Evolutionary conservation across 768 basidiomycete species (phyloP), one percentile per base, ranked within the genome.

Genomic region (Auricularia sp.): DNA sequence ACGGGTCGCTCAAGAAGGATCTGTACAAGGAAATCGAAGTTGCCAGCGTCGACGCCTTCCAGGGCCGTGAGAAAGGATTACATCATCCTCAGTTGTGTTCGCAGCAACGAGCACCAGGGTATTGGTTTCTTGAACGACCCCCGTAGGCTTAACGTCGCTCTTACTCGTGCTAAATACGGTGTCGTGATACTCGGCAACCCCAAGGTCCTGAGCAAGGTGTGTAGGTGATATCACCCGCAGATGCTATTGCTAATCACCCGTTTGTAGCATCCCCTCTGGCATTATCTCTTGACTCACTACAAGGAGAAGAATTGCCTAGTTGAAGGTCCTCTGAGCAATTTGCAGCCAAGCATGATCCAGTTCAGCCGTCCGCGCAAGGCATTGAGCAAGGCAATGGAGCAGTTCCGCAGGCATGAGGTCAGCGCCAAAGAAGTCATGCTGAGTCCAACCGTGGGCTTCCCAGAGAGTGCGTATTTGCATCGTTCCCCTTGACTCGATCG

Each of bases 181-280:
- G 89, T 96, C 8, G 97, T 99, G 61, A 98, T 99, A 70, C 81
- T 99, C n/a, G 97, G 97, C n/a, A 99, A 99, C 74, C 97, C 97
- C 3, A 98, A 98, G 75, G 96, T 99, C 64, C 79, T 99, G 61
- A 97, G 93, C 87, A 99, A 98, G 88, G 96, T 93, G 68, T 47
- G 81, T 70, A 64, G 36, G 53, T 62, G 62, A 29, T 21, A 60
- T 43, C 6, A 60, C 29, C 64, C 63, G 61, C 54, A 5, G 14
- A 63, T 12, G 51, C 59, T 35, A 11, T n/a, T 61, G 36, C 64
- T 33, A 51, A 51, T 63, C 64, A 12, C 36, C 61, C 12, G 39
- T 62, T 42, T 42, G 4, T 67, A 99, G 96, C 97, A 99, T 72
- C 94, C 96, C 4, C 81, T 99, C 14, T 99, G 97, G 97, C 93